Evolutionary conservation across 371 early-diverging fungal species (phyloP), one percentile per base, ranked within the genome.

Genomic region (Blakeslea trispora): DNA sequence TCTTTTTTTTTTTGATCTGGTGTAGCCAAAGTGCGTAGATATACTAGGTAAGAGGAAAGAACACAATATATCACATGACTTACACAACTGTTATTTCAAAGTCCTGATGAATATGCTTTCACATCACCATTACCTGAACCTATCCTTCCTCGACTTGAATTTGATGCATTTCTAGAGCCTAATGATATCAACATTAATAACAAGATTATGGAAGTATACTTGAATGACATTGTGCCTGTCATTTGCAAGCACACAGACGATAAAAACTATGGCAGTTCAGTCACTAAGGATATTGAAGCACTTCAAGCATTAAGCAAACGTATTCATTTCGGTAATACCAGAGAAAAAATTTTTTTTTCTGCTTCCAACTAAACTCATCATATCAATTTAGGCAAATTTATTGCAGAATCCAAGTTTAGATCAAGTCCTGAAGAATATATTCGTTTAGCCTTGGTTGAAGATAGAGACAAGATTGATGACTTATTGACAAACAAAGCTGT

Each of bases 41-140:
- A 85, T 55, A 71, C 76, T 10, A 83, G 75, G 83, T 78, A 67
- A 46, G 18, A 15, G 24, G 15, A 22, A 47, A 28, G 19, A 23
- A 15, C 17, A 48, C 22, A 24, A 46, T 53, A 34, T 53, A 32
- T 15, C 15, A 24, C n/a, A 14, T 45, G 11, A 37, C 9, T 37
- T n/a, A n/a, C n/a, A n/a, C n/a, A 37, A 63, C 49, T 7, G 55
- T 62, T 17, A 35, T 40, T 50, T 21, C 2, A 45, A 50, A 88
- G 90, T 43, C 97, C 98, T 13, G 98, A 97, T 73, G 97, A 97
- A 61, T 95, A 95, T 69, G 95, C 98, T 0, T 98, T 98, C 67
- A 91, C 92, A 7, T 66, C 78, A 23, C 81, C 83, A 18, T 81
- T 96, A 5, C 95, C 96, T 9, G 81, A 82, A 1, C 95, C 98